These are phyloP conservation scores for Lithospermum erythrorhizon DNA, from an alignment of 257 asterid genomes.

Conservation along the genomic window DNA sequence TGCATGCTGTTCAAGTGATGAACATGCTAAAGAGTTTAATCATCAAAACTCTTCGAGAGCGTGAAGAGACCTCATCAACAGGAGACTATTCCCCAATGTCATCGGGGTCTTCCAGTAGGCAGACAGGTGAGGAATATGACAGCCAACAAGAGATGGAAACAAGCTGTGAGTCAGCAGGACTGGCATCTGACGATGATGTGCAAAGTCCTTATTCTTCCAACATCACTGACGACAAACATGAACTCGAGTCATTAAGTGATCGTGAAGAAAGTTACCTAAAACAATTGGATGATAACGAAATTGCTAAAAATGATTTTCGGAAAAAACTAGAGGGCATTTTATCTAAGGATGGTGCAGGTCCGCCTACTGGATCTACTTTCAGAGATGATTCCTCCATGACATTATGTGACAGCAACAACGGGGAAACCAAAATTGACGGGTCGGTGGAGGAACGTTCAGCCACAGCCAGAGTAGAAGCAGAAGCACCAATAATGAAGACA, in stretches of 20 bases:
- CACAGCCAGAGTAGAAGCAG: conserved; percentile 9
- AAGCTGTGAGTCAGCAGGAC: conserved; percentile 54
- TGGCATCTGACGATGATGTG: conserved; percentile 38
- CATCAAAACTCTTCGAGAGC: conserved; percentile 57
- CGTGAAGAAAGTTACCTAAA: conserved; percentile 61
- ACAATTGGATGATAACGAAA: conserved; percentile 57
- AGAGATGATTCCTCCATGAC: conserved; percentile 32
- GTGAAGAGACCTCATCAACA: conserved; percentile 36
- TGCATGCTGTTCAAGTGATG: conserved; percentile 99
- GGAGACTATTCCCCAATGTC: conserved; percentile 54
- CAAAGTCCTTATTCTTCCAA: conserved; percentile 19
- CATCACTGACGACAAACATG: conserved; percentile 44
- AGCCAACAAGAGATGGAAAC: conserved; percentile 69
- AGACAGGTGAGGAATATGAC: conserved; percentile 49
- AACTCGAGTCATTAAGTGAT: conserved; percentile 59
- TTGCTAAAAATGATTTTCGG: conserved; percentile 62
- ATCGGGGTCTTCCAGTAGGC: conserved; percentile 44
- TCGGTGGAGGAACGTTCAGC: conserved; percentile 29
- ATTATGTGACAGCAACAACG: conserved; percentile 39
- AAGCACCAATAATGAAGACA: conserved; percentile 16
- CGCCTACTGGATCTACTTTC: conserved; percentile 23
- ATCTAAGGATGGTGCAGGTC: conserved; percentile 35
- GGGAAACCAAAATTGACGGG: conserved; percentile 48
- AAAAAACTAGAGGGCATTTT: conserved; percentile 64
- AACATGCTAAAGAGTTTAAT: conserved; percentile 81